A percentile compares a stretch with the other conserved stretches of the same genome.
phyloP scores from a whole-genome alignment of 805 yeast genomes.

The Wickerhamiella sergipiensis region DNA sequence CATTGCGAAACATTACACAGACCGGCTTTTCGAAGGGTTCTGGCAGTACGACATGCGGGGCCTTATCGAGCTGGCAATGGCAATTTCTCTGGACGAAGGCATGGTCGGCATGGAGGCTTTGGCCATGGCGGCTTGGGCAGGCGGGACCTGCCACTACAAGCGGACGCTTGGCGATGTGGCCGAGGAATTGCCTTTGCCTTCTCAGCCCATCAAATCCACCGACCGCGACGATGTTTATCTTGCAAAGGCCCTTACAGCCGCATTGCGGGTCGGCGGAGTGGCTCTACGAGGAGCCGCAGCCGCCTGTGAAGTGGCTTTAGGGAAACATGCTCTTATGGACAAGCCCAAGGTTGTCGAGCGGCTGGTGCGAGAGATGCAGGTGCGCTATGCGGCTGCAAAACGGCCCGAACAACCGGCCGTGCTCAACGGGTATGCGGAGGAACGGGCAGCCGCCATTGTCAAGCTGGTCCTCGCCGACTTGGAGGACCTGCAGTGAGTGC shows the following conservation, averaged over 20 bases:
- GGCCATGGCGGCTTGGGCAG: conserved; percentile 16
- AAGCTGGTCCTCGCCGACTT: not conserved
- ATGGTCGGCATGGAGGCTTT: conserved; percentile 26
- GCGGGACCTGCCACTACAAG: not conserved
- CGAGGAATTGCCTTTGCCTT: not conserved
- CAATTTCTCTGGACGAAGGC: conserved; percentile 24
- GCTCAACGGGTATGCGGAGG: not conserved
- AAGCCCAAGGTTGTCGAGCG: not conserved
- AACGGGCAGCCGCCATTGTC: not conserved
- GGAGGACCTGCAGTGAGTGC: too few relatives aligned
- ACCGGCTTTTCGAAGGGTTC: conserved; percentile 14
- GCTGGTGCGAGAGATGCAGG: not conserved
- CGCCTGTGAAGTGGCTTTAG: not conserved
- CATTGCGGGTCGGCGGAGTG: conserved; percentile 7
- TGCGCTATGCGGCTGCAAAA: not conserved
- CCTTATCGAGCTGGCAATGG: conserved; percentile 25
- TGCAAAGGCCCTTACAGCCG: conserved; percentile 1
- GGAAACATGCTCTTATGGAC: not conserved
- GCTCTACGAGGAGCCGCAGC: not conserved
- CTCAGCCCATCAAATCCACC: not conserved
- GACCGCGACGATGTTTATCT: not conserved
- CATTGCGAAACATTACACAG: conserved; percentile 18
- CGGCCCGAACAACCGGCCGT: not conserved
- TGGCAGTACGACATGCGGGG: conserved; percentile 21
- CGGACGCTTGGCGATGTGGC: not conserved